Conservation (phyloP, 371 early-diverging fungal species). For the Zopfochytrium polystomum region DNA sequence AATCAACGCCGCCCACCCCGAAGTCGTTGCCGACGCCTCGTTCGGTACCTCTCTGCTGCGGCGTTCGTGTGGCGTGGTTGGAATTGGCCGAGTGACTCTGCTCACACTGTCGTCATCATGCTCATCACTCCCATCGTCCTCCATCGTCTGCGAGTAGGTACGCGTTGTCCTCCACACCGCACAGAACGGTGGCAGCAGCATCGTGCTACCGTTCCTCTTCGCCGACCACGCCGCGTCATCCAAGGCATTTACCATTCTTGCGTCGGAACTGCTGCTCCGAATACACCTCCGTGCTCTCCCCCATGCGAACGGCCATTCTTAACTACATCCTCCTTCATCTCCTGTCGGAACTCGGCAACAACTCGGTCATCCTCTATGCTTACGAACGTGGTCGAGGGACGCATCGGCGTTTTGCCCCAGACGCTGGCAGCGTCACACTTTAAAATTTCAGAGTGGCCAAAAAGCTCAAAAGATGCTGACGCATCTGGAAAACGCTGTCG, state of each 20-base stretch:
- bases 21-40: conserved; percentile 33
- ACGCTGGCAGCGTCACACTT: conserved; percentile 8
- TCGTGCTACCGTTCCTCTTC: conserved; percentile 18
- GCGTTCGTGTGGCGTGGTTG: conserved; percentile 18
- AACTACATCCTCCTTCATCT: conserved; percentile 42
- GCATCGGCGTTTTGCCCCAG: conserved; percentile 18
- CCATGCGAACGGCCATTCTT: conserved; percentile 37
- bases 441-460: conserved; percentile 13
- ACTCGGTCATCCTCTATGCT: conserved; percentile 20
- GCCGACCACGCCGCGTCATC: conserved; percentile 27
- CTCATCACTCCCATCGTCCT: too few relatives aligned
- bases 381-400: conserved; percentile 31
- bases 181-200: conserved; percentile 15
- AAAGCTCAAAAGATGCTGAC: conserved; percentile 26
- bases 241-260: conserved; percentile 24
- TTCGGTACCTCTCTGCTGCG: too few relatives aligned
- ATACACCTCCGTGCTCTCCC: conserved; percentile 27
- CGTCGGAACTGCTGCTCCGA: conserved; percentile 40
- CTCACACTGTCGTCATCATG: too few relatives aligned
- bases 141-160: conserved; percentile 33
- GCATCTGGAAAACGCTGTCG: conserved; percentile 24
- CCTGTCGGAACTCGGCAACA: conserved; percentile 30
- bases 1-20: conserved; percentile 27
- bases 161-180: conserved; percentile 30
- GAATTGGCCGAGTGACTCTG: conserved; percentile 31